A percentile compares a stretch with the other conserved stretches of the same genome.
Evolutionary conservation across 306 rosid species (phyloP).

Genomic region (Crotalaria pallida): DNA sequence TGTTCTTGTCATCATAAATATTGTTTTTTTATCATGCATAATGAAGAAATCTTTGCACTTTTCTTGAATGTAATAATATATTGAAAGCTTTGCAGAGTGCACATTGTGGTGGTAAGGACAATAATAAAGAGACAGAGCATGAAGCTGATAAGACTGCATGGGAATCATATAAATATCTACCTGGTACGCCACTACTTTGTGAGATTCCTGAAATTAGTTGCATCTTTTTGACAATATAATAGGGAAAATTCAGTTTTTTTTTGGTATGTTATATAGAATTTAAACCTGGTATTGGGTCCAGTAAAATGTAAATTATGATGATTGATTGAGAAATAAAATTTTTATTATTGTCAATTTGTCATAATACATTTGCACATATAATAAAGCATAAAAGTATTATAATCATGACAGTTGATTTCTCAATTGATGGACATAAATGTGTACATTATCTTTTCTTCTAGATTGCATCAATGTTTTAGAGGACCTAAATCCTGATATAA

Average conservation of each 20-base stretch:
- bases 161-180: constrained; percentile 24
- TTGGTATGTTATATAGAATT: neutral
- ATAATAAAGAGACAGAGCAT: constrained; percentile 15
- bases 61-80: constrained; percentile 15
- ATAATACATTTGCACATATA: no score
- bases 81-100: constrained; percentile 30
- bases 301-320: neutral
- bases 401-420: no score
- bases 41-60: neutral
- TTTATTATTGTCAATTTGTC: no score
- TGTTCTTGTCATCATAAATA: neutral
- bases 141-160: constrained; percentile 22
- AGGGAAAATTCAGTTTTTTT: neutral
- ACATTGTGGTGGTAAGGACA: constrained; percentile 17
- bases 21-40: neutral
- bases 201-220: neutral
- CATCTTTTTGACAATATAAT: neutral
- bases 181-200: constrained; percentile 33
- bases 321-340: no score
- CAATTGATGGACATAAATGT: no score
- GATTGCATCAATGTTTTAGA: no score
- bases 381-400: no score
- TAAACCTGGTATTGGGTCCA: neutral
- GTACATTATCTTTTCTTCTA: no score
- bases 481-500: no score